phyloP scores from a whole-genome alignment of 345 rosid species.

The Syzygium grande region DNA sequence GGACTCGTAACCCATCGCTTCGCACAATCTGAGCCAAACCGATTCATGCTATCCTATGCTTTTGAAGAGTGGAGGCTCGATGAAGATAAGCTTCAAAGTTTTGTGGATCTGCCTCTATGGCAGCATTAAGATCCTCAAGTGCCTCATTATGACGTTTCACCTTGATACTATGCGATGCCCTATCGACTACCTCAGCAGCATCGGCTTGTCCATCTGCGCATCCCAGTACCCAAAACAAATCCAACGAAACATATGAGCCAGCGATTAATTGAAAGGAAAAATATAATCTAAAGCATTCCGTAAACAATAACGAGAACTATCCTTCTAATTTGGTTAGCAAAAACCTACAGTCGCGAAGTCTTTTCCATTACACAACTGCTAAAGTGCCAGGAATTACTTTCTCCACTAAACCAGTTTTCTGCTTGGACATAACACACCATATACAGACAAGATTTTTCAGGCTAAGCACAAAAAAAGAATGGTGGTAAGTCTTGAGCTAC shows the following conservation, averaged over 20 bases:
- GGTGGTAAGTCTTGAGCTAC: background rate
- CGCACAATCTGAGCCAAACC: too few species aligned
- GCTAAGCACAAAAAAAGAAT: background rate
- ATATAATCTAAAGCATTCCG: background rate
- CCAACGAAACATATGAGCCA: background rate
- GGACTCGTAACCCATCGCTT: too few species aligned
- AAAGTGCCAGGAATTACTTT: background rate
- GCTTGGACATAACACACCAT: background rate
- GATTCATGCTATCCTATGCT: background rate
- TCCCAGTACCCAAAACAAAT: background rate
- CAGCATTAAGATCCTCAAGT: constrained; percentile 82
- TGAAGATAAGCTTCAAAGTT: constrained; percentile 72
- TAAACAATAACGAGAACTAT: background rate
- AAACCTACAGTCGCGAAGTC: background rate
- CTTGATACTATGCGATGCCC: constrained; percentile 71
- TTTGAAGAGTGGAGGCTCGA: constrained; percentile 78
- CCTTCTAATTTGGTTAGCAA: background rate
- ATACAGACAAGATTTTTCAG: background rate
- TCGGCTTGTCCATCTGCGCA: constrained; percentile 52
- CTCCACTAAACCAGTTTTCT: background rate
- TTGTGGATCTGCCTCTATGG: constrained; percentile 86
- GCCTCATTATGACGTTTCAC: constrained; percentile 81
- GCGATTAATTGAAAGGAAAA: background rate
- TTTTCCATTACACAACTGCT: background rate
- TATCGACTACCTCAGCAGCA: constrained; percentile 66